Conservation (phyloP, 768 basidiomycete species). For the Phallus indusiatus region DNA sequence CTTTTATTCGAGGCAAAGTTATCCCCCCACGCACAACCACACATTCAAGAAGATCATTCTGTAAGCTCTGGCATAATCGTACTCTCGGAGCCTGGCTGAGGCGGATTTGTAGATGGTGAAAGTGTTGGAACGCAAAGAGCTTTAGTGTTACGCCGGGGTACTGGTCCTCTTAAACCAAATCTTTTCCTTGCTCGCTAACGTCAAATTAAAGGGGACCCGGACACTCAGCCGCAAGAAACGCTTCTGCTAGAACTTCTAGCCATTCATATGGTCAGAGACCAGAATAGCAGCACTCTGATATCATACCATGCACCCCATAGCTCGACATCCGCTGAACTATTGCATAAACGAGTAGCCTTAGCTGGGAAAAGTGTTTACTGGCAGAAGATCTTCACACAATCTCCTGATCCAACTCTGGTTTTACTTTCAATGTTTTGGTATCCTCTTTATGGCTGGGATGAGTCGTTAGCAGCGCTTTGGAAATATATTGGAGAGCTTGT, state of each 20-base stretch:
- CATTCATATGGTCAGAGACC: conserved; percentile 1
- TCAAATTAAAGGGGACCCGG: neutral
- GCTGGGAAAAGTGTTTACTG: conserved; percentile 31
- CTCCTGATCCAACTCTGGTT: conserved; percentile 44
- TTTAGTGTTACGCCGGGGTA: neutral
- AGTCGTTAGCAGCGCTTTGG: conserved; percentile 45
- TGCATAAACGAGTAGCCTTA: conserved; percentile 21
- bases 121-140: neutral
- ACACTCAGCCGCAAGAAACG: neutral
- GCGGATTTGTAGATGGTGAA: neutral
- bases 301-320: conserved; percentile 31
- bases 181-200: no score
- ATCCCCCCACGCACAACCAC: conserved; percentile 16
- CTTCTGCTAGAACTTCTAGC: conserved; percentile 6
- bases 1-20: conserved; percentile 34
- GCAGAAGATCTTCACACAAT: conserved; percentile 28
- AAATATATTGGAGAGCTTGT: conserved; percentile 42
- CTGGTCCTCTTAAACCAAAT: no score
- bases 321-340: conserved; percentile 15
- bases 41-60: neutral
- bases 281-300: conserved; percentile 30
- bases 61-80: neutral
- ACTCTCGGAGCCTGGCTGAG: neutral
- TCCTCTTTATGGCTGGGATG: conserved; percentile 54
- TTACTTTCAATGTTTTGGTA: conserved; percentile 49